These are phyloP conservation scores for Pseudogymnoascus sp. DNA, from an alignment of 2,329 filamentous ascomycete genomes.

Conservation along the genomic window DNA sequence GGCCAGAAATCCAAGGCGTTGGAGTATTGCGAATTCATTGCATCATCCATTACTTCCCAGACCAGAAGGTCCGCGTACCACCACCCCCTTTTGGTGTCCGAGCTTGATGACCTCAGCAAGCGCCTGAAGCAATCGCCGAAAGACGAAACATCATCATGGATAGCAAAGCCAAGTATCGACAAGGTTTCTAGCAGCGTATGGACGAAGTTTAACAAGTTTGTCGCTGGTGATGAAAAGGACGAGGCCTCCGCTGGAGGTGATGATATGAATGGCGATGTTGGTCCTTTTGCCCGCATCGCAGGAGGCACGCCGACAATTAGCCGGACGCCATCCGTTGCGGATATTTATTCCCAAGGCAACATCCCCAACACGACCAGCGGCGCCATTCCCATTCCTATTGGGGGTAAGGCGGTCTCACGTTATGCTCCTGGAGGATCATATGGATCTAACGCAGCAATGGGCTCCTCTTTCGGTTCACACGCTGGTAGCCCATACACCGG, in stretches of 20 bases:
- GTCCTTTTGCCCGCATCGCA: slow-evolving; percentile 76
- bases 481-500: not conserved
- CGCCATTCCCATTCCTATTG: slow-evolving; percentile 13
- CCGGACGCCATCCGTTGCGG: slow-evolving; percentile 66
- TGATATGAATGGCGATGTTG: slow-evolving; percentile 50
- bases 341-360: slow-evolving; percentile 43
- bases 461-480: not conserved
- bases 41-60: slow-evolving; percentile 65
- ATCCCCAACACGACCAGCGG: slow-evolving; percentile 29
- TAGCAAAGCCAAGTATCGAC: slow-evolving; percentile 90
- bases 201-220: slow-evolving; percentile 93
- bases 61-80: slow-evolving; percentile 84
- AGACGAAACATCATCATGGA: slow-evolving; percentile 77
- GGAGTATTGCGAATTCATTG: slow-evolving; percentile 84
- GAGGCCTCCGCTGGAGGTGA: slow-evolving; percentile 49
- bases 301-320: slow-evolving; percentile 70
- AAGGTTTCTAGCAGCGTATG: slow-evolving; percentile 88
- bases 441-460: slow-evolving; percentile 11
- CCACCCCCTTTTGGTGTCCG: slow-evolving; percentile 62
- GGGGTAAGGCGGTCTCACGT: slow-evolving; percentile 22
- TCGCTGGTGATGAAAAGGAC: slow-evolving; percentile 80
- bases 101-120: slow-evolving; percentile 75
- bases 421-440: slow-evolving; percentile 27
- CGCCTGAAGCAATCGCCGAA: slow-evolving; percentile 80
- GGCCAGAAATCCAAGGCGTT: slow-evolving; percentile 77